A percentile compares a stretch with the other conserved stretches of the same genome.
These are phyloP conservation scores for Phytopythium sindhum DNA, from an alignment of 352 stramenopile genomes.

Conservation along the genomic window DNA sequence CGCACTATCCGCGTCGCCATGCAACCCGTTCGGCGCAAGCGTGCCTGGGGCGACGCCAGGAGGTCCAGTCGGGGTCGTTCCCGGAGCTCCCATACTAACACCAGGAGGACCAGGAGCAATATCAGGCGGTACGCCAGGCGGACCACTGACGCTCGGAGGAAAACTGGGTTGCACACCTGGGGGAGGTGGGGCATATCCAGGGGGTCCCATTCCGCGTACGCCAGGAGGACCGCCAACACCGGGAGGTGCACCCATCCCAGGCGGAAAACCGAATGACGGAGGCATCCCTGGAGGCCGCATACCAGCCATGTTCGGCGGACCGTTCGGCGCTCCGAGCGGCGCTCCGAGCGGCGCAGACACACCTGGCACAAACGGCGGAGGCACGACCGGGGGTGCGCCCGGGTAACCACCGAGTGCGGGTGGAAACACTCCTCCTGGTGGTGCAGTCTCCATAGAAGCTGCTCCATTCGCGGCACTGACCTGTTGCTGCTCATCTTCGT, in stretches of 20 bases:
- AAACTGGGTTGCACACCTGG: constrained; percentile 7
- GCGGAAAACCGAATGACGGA: neutral
- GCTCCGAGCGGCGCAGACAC: neutral
- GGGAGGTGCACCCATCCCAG: constrained; percentile 9
- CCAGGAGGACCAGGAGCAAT: constrained; percentile 32
- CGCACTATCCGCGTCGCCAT: neutral
- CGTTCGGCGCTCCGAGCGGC: neutral
- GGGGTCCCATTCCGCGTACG: constrained; percentile 18
- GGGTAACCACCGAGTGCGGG: neutral
- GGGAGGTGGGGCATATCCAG: constrained; percentile 5
- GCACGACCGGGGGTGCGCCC: neutral
- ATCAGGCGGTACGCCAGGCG: constrained; percentile 20
- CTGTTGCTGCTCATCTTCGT: constrained; percentile 28
- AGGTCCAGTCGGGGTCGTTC: constrained; percentile 2
- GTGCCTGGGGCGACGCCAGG: constrained; percentile 2
- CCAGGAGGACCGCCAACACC: constrained; percentile 15
- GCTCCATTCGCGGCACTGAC: neutral
- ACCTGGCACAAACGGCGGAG: neutral
- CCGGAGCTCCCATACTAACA: constrained; percentile 13
- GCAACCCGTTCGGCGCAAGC: constrained; percentile 8
- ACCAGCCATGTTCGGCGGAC: neutral
- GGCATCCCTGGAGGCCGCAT: constrained; percentile 5
- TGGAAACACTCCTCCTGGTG: neutral
- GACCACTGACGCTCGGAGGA: constrained; percentile 16
- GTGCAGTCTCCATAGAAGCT: neutral